These are phyloP conservation scores for Chlamydomonas sp. DNA, from an alignment of 139 green algal genomes.

Conservation along the genomic window DNA sequence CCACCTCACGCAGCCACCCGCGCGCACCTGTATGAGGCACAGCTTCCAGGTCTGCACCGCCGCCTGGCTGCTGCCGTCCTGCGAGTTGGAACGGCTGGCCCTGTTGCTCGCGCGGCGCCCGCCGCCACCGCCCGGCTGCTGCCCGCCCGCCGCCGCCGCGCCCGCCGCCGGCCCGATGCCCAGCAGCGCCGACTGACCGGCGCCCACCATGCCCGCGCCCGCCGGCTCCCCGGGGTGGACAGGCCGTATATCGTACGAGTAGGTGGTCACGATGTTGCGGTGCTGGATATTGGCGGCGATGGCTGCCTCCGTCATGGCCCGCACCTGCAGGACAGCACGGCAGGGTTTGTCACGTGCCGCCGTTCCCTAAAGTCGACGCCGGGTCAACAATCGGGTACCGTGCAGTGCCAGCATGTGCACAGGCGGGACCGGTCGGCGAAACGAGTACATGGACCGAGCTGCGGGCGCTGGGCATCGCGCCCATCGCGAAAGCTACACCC, in stretches of 20 bases:
- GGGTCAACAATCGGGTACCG: too few relatives aligned
- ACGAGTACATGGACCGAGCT: too few relatives aligned
- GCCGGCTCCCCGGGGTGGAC: not conserved
- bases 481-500: too few relatives aligned
- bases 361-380: too few relatives aligned
- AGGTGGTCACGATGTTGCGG: constrained; percentile 44
- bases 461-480: too few relatives aligned
- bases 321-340: not conserved
- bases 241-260: constrained; percentile 39
- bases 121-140: not conserved
- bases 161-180: constrained; percentile 18
- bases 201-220: too few relatives aligned
- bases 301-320: constrained; percentile 40
- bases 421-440: too few relatives aligned
- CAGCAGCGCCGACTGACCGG: not conserved
- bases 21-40: constrained; percentile 25
- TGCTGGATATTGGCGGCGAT: constrained; percentile 48
- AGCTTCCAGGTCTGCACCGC: constrained; percentile 15
- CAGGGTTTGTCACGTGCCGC: not conserved
- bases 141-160: not conserved
- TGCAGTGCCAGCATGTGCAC: too few relatives aligned
- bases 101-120: not conserved
- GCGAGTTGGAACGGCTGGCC: not conserved
- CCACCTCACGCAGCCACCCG: not conserved
- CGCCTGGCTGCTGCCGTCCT: not conserved